Evolutionary conservation across 441 rosid genomes (phyloP), one percentile per base, ranked within the genome.

Genomic region (Dalechampia spathulata): DNA sequence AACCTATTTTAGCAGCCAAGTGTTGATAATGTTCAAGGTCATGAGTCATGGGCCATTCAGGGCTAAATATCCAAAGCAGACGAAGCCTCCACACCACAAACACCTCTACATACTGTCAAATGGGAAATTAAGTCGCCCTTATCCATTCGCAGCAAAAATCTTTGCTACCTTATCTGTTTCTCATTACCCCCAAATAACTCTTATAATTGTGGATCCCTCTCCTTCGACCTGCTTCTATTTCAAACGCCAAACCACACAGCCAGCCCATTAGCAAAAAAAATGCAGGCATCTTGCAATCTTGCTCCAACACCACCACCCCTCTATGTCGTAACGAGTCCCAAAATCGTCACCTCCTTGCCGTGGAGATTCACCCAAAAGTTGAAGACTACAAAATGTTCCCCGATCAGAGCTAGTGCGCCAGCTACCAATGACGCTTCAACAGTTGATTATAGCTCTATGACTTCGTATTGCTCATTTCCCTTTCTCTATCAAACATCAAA

Each of bases 371-470:
- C 14, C 28, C 64, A 65, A 6, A 67, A 52, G 62, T 27, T 64
- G 40, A 65, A 62, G 52, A 48, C 63, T 44, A 10, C 63, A 49
- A 55, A 47, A 34, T 34, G 56, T 51, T 41, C 62, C 39, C 15
- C 55, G 2, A 41, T 69, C 48, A 74, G 53, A 60, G 72, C 64
- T 30, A 55, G 36, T 53, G 22, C 64, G 14, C 63, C 71, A 13
- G 60, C 5, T 5, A 2, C 52, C n/a, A 0, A 39, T 4, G 81
- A 78, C 37, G 15, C 57, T 38, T 64, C 77, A 25, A 52, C 67
- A 7, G 77, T 65, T 45, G 80, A 78, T 64, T 81, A 78, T 68
- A 78, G 61, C 69, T 72, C 83, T 66, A 15, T 14, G 20, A 26
- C 61, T 50, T 78, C 82, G 79, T 74, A 69, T 9, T 49, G 12